These are phyloP conservation scores for Theileria luwenshuni DNA, from an alignment of 169 alveolate species.

Conservation along the genomic window DNA sequence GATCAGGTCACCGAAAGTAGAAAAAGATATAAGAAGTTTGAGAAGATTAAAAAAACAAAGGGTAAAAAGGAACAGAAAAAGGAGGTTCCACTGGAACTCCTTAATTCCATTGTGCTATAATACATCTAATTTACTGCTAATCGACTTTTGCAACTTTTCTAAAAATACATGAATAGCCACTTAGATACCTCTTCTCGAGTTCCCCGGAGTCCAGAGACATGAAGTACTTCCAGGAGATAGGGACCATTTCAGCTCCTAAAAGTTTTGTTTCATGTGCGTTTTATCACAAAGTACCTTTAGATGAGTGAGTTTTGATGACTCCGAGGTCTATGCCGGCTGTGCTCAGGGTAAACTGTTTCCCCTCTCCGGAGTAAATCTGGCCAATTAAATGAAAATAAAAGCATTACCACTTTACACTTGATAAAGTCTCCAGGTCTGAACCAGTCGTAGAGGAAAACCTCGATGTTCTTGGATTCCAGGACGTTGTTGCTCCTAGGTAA, in stretches of 20 bases:
- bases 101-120: constrained; percentile 57
- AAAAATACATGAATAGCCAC: background rate
- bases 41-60: constrained; percentile 20
- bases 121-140: background rate
- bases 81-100: constrained; percentile 36
- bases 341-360: constrained; percentile 44
- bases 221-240: constrained; percentile 68
- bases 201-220: constrained; percentile 35
- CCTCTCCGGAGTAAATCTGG: constrained; percentile 53
- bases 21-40: background rate
- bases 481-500: constrained; percentile 34
- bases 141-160: constrained; percentile 28
- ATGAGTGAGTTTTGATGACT: constrained; percentile 30
- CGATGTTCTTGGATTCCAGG: constrained; percentile 62
- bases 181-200: constrained; percentile 43
- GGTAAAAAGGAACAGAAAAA: background rate
- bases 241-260: constrained; percentile 46
- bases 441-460: constrained; percentile 48
- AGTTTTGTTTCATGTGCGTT: background rate
- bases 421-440: constrained; percentile 65
- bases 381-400: background rate
- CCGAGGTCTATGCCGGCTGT: constrained; percentile 56
- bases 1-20: constrained; percentile 6
- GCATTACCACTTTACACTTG: constrained; percentile 35
- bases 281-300: constrained; percentile 5